Conservation (phyloP, 2,329 filamentous ascomycete genomes). For the Fusarium camptoceras region DNA sequence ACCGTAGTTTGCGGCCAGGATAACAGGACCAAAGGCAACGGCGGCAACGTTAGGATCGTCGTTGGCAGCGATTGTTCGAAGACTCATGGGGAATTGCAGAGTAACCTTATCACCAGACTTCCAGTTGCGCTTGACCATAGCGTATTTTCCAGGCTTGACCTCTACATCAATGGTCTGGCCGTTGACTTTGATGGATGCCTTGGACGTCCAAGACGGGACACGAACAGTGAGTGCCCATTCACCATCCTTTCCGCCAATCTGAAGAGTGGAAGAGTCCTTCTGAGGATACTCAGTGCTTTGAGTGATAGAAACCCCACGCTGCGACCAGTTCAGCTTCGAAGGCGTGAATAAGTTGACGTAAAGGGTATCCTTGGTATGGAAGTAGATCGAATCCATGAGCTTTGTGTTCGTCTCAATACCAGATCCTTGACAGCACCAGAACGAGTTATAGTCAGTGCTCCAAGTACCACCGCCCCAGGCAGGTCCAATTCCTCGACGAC, state of each 20-base stretch:
- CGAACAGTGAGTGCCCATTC: conserved; percentile 56
- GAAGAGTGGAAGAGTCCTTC: conserved; percentile 54
- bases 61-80: conserved; percentile 59
- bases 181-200: conserved; percentile 57
- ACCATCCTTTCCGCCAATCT: conserved; percentile 51
- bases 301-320: conserved; percentile 54
- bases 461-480: conserved; percentile 66
- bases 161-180: conserved; percentile 48
- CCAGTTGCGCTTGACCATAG: conserved; percentile 57
- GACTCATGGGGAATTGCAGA: conserved; percentile 59
- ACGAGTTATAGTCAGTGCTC: conserved; percentile 64
- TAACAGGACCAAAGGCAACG: conserved; percentile 59
- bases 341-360: conserved; percentile 64
- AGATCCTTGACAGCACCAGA: conserved; percentile 67
- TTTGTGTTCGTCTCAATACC: conserved; percentile 66
- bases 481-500: conserved; percentile 61
- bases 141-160: conserved; percentile 54
- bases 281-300: conserved; percentile 60
- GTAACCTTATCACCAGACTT: conserved; percentile 56
- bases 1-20: conserved; percentile 61
- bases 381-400: conserved; percentile 65
- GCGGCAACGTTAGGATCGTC: conserved; percentile 59
- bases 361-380: conserved; percentile 54
- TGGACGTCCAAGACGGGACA: conserved; percentile 59
- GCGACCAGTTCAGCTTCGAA: conserved; percentile 58